Evolutionary conservation across 345 rosid species (phyloP).

Genomic region (Pistacia atlantica): DNA sequence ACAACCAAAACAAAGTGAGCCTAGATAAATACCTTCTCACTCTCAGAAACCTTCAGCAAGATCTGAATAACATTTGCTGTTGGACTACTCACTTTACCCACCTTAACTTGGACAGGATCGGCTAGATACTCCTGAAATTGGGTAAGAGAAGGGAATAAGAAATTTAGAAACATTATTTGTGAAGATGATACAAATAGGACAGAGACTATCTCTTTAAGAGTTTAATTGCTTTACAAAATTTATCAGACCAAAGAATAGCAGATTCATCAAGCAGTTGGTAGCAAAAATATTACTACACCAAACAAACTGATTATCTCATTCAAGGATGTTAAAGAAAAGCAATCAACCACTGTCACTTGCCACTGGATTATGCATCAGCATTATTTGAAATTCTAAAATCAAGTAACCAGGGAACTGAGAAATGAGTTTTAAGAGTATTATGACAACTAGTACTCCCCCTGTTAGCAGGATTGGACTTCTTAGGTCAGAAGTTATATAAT

Average conservation of each 20-base stretch:
- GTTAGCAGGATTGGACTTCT: neutral
- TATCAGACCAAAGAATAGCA: neutral
- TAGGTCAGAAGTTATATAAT: neutral
- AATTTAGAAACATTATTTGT: neutral
- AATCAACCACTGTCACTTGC: too few relatives aligned
- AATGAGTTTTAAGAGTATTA: neutral
- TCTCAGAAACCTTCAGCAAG: conserved; percentile 38
- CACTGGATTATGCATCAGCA: neutral
- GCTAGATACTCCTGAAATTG: conserved; percentile 41
- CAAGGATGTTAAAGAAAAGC: too few relatives aligned
- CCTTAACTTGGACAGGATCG: conserved; percentile 41
- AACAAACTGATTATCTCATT: neutral
- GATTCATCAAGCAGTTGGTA: neutral
- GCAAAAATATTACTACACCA: neutral
- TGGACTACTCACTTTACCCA: conserved; percentile 47
- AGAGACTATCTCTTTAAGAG: neutral
- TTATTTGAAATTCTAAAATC: neutral
- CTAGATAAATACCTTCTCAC: conserved; percentile 37
- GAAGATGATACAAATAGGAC: neutral
- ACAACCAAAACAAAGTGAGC: neutral
- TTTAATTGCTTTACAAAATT: neutral
- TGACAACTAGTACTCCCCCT: neutral
- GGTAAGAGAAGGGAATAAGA: neutral
- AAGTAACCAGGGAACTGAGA: neutral
- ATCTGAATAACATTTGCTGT: conserved; percentile 42